Evolutionary conservation across 495 filamentous ascomycete species (phyloP).

Genomic region (Ramalina peruviana): DNA sequence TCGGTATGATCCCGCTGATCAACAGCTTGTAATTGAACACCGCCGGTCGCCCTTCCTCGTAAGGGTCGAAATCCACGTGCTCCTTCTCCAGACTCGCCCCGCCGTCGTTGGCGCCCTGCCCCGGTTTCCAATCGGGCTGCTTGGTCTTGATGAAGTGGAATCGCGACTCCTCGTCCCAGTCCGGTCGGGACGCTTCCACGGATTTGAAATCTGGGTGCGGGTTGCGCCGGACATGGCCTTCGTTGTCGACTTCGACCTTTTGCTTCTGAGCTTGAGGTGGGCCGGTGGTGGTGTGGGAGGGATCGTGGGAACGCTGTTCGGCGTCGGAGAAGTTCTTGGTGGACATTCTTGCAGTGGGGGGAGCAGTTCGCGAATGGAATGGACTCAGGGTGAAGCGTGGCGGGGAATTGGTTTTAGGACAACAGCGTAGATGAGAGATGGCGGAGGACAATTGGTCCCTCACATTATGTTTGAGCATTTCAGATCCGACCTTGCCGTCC

Average conservation of each 20-base stretch:
- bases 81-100: slow-evolving; percentile 39
- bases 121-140: slow-evolving; percentile 61
- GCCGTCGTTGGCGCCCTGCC: slow-evolving; percentile 57
- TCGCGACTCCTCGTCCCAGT: slow-evolving; percentile 38
- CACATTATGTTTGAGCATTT: too few species aligned
- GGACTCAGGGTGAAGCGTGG: too few species aligned
- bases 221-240: slow-evolving; percentile 10
- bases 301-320: slow-evolving; percentile 21
- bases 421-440: too few species aligned
- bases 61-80: slow-evolving; percentile 74
- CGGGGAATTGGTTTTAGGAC: too few species aligned
- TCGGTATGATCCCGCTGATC: slow-evolving; percentile 72
- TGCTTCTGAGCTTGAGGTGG: slow-evolving; percentile 7
- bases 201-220: slow-evolving; percentile 54
- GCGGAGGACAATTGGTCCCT: too few species aligned
- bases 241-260: slow-evolving; percentile 23
- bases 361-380: too few species aligned
- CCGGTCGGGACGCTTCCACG: slow-evolving; percentile 57
- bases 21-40: slow-evolving; percentile 83
- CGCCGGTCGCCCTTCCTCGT: slow-evolving; percentile 51
- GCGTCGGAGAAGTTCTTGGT: slow-evolving; percentile 15
- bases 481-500: too few species aligned
- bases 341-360: slow-evolving; percentile 2
- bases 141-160: slow-evolving; percentile 54
- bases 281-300: slow-evolving; percentile 4